phyloP scores from a whole-genome alignment of 2,329 filamentous ascomycete species.

The Penicillium sp. region DNA sequence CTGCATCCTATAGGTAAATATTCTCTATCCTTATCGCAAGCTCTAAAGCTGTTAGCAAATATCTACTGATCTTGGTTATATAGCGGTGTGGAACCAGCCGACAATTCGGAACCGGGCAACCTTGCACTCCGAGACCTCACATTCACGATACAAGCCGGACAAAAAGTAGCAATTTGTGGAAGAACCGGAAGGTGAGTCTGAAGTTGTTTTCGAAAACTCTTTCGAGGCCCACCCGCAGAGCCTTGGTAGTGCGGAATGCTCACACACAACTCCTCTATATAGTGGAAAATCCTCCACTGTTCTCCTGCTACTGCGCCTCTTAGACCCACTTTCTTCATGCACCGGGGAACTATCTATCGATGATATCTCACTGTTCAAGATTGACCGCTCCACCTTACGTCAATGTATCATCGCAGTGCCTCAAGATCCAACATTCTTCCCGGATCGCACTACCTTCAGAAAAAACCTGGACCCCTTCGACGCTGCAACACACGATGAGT shows the following conservation, averaged over 20 bases:
- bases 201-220: not conserved
- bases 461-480: conserved; percentile 1
- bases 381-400: not conserved
- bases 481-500: not conserved
- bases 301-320: not conserved
- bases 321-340: not conserved
- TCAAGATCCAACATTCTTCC: not conserved
- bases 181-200: conserved; percentile 16
- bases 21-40: not conserved
- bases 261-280: not conserved
- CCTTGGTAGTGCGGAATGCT: not conserved
- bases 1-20: not conserved
- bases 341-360: not conserved
- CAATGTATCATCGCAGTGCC: not conserved
- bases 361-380: not conserved
- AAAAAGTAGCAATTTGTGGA: not conserved
- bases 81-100: not conserved
- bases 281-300: not conserved
- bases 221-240: not conserved
- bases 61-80: not conserved
- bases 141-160: not conserved
- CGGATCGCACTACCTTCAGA: not conserved
- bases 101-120: not conserved
- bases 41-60: not conserved
- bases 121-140: not conserved